Base-by-base conservation (phyloP, 2,329 filamentous ascomycete species). In the Dryadomyces quercivorus region DNA sequence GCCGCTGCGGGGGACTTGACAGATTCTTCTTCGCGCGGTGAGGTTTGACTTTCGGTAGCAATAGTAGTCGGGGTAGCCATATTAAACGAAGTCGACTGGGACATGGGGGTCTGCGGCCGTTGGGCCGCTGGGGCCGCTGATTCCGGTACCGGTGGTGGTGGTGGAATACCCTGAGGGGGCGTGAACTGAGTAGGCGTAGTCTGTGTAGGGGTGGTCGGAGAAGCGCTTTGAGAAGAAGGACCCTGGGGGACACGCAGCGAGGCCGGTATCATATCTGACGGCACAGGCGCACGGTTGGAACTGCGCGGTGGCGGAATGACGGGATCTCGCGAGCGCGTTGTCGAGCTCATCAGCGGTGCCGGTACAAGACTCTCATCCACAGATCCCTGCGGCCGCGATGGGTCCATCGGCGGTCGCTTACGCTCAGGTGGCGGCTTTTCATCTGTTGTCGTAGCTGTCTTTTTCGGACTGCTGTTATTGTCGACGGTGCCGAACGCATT, bases 381-480 rank as follows among this genome's bases (percentile, higher is more conserved):
- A 44, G 63, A 59, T 49, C 67, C 74, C 51, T 74, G 70, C 8
- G 77, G 77, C 36, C 78, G 71, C 7, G 76, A 66, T 8, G 77
- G 75, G 56, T 84, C 78, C 80, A 87, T 85, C 0, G 82, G 81
- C 2, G 84, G 84, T 50, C 84, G 71, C 64, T 76, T 82, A 58
- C 84, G 73, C 60, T 85, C 82, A 0, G 84, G 84, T 0, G 79
- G 75, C 1, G 79, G 74, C 38, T 72, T 72, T 21, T 76, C 69
- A 40, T 75, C 16, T 1, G 48, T 38, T 38, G 3, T 10, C 9
- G n/a, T n/a, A 18, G 48, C 36, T 20, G 40, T 18, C 21, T 7
- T 40, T 20, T 5, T 20, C 15, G 21, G 20, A 4, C 36, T 40
- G 10, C 9, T 40, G 36, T 12, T 40, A 43, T 53, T 57, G 44